These are phyloP conservation scores for Coniella vitis DNA, from an alignment of 2,329 filamentous ascomycete genomes.

Conservation along the genomic window DNA sequence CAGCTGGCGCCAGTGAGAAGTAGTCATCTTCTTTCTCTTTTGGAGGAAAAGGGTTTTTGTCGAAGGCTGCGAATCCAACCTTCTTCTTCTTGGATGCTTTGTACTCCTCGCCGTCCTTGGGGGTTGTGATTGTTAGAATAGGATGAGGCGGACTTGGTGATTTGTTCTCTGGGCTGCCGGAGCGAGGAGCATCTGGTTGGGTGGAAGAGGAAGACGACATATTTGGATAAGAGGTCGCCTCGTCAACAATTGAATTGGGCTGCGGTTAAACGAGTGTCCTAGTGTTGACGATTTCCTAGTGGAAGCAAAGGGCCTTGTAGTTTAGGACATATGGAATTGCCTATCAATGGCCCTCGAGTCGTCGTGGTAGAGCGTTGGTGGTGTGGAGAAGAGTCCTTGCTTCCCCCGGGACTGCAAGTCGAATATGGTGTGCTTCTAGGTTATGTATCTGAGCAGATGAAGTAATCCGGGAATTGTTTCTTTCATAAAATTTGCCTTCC, in stretches of 20 bases:
- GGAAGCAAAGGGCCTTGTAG: too few relatives aligned
- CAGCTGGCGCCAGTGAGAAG: conserved; percentile 12
- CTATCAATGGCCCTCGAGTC: background rate
- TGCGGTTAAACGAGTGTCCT: too few relatives aligned
- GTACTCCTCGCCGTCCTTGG: conserved; percentile 5
- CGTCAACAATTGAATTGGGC: too few relatives aligned
- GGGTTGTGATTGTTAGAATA: conserved; percentile 10
- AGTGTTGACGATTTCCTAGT: too few relatives aligned
- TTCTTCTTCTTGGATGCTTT: conserved; percentile 23
- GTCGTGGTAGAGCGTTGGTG: background rate
- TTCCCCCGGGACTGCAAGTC: background rate
- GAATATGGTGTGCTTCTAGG: background rate
- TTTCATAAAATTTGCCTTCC: background rate
- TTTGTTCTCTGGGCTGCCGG: background rate
- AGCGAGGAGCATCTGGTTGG: background rate
- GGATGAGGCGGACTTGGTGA: background rate
- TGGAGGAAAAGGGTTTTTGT: conserved; percentile 13
- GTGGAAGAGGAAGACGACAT: background rate
- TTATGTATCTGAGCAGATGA: background rate
- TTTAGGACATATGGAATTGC: too few relatives aligned
- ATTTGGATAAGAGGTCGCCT: background rate
- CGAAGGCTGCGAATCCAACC: conserved; percentile 24
- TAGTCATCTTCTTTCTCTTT: conserved; percentile 12
- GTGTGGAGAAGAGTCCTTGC: background rate
- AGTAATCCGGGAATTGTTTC: background rate